These are phyloP conservation scores for Zostera marina DNA, from an alignment of 116 monocot species.

Conservation along the genomic window DNA sequence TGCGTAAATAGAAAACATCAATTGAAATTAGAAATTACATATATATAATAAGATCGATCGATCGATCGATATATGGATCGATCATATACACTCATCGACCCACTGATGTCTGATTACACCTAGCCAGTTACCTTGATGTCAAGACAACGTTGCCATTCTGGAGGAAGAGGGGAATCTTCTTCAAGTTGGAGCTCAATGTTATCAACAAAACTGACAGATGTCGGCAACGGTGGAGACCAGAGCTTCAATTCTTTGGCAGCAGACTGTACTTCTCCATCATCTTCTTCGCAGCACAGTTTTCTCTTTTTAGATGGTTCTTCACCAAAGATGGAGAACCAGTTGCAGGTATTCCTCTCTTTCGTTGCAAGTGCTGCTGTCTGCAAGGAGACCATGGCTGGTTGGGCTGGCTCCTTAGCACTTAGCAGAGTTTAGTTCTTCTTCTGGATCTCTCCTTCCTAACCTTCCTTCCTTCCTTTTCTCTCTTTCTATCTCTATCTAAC, in stretches of 20 bases:
- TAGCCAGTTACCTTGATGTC: constrained; percentile 30
- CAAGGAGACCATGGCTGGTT: constrained; percentile 2
- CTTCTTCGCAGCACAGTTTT: constrained; percentile 1
- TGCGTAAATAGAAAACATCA: constrained; percentile 17
- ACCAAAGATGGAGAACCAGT: constrained; percentile 3
- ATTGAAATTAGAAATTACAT: too few relatives aligned
- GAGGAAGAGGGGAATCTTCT: constrained; percentile 45
- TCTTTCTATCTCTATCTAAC: neutral
- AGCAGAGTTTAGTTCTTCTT: too few relatives aligned
- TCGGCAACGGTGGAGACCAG: neutral
- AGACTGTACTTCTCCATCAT: constrained; percentile 1
- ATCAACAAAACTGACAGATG: neutral
- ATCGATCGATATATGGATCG: neutral
- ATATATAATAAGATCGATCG: too few relatives aligned
- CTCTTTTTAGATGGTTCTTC: constrained; percentile 9
- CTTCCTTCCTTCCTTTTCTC: too few relatives aligned
- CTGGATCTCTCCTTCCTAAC: too few relatives aligned
- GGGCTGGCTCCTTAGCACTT: neutral
- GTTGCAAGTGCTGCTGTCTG: constrained; percentile 4
- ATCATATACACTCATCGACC: too few relatives aligned
- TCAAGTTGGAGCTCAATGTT: constrained; percentile 40
- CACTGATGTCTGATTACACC: too few relatives aligned
- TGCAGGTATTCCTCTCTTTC: constrained; percentile 3
- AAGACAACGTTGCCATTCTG: constrained; percentile 89
- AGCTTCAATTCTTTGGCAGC: constrained; percentile 7